These are phyloP conservation scores for Flaveria sonorensis DNA, from an alignment of 129 eudicot genomes.

Conservation along the genomic window DNA sequence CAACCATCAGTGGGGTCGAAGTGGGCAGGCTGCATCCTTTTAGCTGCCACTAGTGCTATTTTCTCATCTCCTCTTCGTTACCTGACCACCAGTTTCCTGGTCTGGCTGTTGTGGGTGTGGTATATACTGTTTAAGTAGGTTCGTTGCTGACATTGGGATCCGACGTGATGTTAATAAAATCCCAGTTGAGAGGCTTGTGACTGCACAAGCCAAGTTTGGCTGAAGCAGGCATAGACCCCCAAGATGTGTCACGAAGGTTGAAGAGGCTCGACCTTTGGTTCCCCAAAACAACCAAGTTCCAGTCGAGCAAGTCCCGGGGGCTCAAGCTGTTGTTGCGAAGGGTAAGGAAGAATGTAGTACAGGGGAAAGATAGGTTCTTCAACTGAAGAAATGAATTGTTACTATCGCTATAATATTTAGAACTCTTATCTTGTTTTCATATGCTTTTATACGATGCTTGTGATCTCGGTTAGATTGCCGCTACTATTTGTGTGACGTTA, in stretches of 20 bases:
- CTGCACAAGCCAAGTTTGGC: constrained; percentile 19
- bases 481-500: neutral
- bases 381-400: constrained; percentile 2
- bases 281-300: neutral
- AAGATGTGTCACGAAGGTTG: constrained; percentile 27
- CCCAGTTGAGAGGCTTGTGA: constrained; percentile 74
- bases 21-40: constrained; percentile 77
- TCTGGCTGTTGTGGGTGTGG: constrained; percentile 76
- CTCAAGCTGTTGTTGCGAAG: constrained; percentile 1
- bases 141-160: constrained; percentile 75
- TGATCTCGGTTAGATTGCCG: neutral
- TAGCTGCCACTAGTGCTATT: constrained; percentile 79
- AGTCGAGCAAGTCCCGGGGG: neutral
- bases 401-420: neutral
- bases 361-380: neutral
- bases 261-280: constrained; percentile 19
- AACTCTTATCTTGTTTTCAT: neutral
- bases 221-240: constrained; percentile 8
- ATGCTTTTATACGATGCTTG: neutral
- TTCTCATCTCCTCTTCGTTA: constrained; percentile 79
- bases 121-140: constrained; percentile 68
- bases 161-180: constrained; percentile 78
- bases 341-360: neutral
- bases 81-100: constrained; percentile 69
- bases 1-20: constrained; percentile 71